phyloP scores from a whole-genome alignment of 2,329 filamentous ascomycete species.

The Ascosphaera pollenicola region DNA sequence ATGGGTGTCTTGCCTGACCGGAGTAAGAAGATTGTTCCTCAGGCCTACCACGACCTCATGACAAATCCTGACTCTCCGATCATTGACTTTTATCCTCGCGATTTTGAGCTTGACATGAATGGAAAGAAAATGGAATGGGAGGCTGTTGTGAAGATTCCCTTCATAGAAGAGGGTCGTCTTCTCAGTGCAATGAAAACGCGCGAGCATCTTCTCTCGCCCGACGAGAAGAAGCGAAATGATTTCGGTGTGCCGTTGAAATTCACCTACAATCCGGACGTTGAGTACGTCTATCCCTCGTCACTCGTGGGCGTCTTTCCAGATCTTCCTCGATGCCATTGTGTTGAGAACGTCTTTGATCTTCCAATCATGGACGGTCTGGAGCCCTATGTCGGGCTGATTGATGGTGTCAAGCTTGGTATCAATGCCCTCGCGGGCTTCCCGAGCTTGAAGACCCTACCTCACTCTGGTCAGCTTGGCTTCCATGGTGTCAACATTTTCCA shows the following conservation, averaged over 20 bases:
- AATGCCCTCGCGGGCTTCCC: constrained; percentile 86
- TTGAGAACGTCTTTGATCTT: constrained; percentile 91
- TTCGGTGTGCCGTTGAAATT: constrained; percentile 91
- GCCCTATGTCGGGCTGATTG: constrained; percentile 61
- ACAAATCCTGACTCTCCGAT: constrained; percentile 77
- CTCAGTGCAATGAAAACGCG: constrained; percentile 69
- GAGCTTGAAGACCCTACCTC: constrained; percentile 65
- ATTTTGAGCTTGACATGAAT: constrained; percentile 98
- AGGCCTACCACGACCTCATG: constrained; percentile 78
- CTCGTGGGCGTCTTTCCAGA: constrained; percentile 80
- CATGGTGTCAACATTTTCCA: constrained; percentile 91
- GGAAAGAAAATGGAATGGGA: constrained; percentile 99
- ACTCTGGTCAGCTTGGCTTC: constrained; percentile 60
- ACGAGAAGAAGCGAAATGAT: constrained; percentile 63
- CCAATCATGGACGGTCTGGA: constrained; percentile 80
- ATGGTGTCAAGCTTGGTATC: constrained; percentile 60
- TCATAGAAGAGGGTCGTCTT: constrained; percentile 81
- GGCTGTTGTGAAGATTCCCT: constrained; percentile 95
- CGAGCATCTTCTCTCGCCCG: constrained; percentile 53
- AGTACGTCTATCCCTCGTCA: constrained; percentile 73
- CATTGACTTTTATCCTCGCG: constrained; percentile 90
- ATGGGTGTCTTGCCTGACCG: constrained; percentile 97
- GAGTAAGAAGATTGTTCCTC: constrained; percentile 88
- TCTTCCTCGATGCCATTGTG: constrained; percentile 63
- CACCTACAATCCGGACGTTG: constrained; percentile 53